Percentiles rank a stretch among this genome's conserved stretches.
Conservation (phyloP, 2,329 filamentous ascomycete species). For the Claviceps spartinae region DNA sequence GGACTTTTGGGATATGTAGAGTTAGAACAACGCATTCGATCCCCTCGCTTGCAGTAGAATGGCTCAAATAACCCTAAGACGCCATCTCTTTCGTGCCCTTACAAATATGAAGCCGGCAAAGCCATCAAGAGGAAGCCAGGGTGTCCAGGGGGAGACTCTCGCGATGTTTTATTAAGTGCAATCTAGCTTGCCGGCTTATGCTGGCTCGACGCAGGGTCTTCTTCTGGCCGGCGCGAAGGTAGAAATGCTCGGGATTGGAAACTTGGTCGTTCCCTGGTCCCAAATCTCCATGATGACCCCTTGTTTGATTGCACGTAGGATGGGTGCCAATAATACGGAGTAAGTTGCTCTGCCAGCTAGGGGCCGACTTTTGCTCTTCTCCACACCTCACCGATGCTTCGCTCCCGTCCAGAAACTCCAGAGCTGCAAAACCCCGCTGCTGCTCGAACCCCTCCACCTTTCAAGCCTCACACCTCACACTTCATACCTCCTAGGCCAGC, state of each 20-base stretch:
- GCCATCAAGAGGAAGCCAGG: not conserved
- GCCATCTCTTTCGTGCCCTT: no score
- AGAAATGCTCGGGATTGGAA: not conserved
- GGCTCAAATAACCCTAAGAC: no score
- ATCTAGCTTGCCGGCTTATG: not conserved
- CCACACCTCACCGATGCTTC: constrained; percentile 16
- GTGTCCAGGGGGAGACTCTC: not conserved
- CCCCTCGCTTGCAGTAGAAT: no score
- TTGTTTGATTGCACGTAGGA: not conserved
- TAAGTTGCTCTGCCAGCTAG: not conserved
- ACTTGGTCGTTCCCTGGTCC: not conserved
- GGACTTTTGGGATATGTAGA: no score
- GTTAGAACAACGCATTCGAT: no score
- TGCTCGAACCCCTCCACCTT: constrained; percentile 13
- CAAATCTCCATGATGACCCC: constrained; percentile 1
- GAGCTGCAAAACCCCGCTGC: constrained; percentile 15
- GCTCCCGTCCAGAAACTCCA: not conserved
- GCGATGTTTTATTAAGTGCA: not conserved
- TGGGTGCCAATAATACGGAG: not conserved
- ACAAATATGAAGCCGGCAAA: not conserved
- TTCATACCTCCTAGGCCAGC: not conserved
- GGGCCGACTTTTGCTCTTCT: constrained; percentile 4
- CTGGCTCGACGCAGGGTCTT: not conserved
- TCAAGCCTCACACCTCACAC: not conserved
- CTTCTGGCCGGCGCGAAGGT: not conserved